Evolutionary conservation across 305 asterid species (phyloP), one percentile per base, ranked within the genome.

Genomic region (Striga hermonthica): DNA sequence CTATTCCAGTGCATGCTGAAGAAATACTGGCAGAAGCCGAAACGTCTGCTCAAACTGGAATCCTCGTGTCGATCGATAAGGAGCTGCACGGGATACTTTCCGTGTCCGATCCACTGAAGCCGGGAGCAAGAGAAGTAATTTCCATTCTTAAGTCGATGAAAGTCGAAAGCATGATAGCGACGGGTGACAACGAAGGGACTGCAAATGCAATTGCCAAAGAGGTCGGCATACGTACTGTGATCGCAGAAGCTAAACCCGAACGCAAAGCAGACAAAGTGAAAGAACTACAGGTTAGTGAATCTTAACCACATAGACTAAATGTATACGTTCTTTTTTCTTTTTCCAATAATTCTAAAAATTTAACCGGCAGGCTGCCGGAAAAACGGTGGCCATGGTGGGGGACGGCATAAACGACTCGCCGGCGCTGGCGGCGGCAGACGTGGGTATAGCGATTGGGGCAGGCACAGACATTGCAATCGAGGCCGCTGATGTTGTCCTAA

Each of bases 351-450:
- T 5, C 47, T 1, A 5, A 41, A 41, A 2, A 41, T 41, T 41
- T 41, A n/a, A n/a, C 2, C 10, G 47, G 47, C 47, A 88, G 96
- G 95, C 85, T 56, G 70, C 78, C 62, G 88, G 89, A n/a, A 66
- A 78, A 12, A 67, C 78, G 1, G 96, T 91, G 67, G 95, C 91
- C 4, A 91, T 91, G 97, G 97, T 88, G 70, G 97, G 97, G 49
- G 96, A 91, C 9, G 98, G 97, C 45, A 84, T 89, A 28, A 91
- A 91, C 39, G 98, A 91, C 80, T 84, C 98, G 8, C 98, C 97
- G 0, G 98, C 97, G 0, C 95, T 91, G 1, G 96, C 84, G 5
- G 95, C 95, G 0, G 97, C 97, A 2, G 86, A 91, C 44, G 95
- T 84, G 0, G 98, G 98, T 54, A 81, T 91, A 77, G 96, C 98